Conservation (phyloP, 371 early-diverging fungal genomes). For the Chytridium lagenaria region DNA sequence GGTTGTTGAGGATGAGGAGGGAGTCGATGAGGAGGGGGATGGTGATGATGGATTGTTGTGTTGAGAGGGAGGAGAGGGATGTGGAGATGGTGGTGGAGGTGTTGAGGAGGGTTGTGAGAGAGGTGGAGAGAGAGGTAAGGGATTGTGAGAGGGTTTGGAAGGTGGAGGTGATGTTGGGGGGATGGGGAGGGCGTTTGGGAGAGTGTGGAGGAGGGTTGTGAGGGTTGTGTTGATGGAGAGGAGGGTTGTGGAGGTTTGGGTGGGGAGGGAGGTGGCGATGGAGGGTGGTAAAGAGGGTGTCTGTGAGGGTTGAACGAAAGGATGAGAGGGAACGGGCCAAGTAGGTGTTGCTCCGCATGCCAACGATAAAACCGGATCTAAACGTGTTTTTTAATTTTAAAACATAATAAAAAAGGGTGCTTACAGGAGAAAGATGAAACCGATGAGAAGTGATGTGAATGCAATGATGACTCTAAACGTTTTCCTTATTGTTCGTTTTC, state of each 20-base stretch:
- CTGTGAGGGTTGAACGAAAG: not conserved
- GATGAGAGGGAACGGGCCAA: not conserved
- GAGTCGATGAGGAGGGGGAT: too few species aligned
- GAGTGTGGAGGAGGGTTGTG: not conserved
- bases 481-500: not conserved
- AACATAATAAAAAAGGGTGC: not conserved
- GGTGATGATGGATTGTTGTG: too few species aligned
- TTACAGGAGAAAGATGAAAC: slow-evolving; percentile 5
- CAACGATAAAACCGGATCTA: not conserved
- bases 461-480: not conserved
- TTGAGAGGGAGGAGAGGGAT: too few species aligned
- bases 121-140: not conserved
- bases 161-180: not conserved
- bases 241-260: slow-evolving; percentile 4
- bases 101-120: not conserved
- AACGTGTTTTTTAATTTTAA: not conserved
- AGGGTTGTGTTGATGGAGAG: not conserved
- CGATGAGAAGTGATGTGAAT: not conserved
- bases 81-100: not conserved
- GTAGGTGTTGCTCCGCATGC: not conserved
- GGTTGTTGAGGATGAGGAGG: too few species aligned
- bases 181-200: not conserved
- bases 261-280: slow-evolving; percentile 1
- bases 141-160: not conserved
- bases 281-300: not conserved